phyloP scores from a whole-genome alignment of 495 filamentous ascomycete species.

The Trichodelitschia bisporula region DNA sequence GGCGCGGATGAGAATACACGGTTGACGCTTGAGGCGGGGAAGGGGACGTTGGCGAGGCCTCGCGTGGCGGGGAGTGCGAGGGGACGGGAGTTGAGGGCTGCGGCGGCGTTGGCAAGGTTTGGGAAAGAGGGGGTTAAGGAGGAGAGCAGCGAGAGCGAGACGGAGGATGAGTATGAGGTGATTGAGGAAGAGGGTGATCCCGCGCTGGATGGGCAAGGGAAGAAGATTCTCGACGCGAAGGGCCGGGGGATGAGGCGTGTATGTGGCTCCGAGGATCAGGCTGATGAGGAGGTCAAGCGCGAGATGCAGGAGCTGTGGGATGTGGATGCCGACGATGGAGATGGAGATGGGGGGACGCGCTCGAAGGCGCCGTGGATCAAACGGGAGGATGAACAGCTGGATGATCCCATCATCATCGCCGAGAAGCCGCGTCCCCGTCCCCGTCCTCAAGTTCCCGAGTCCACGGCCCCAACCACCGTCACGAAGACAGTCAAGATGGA shows the following conservation, averaged over 20 bases:
- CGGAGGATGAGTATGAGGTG: conserved; percentile 12
- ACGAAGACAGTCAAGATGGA: too few relatives aligned
- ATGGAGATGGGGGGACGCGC: conserved; percentile 1
- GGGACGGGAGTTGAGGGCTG: conserved; percentile 50
- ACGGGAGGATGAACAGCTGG: too few relatives aligned
- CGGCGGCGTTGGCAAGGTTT: conserved; percentile 51
- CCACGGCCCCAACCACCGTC: too few relatives aligned
- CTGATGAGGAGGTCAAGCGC: conserved; percentile 30
- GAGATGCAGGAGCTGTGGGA: conserved; percentile 35
- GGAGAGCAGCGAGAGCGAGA: conserved; percentile 14
- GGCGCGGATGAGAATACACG: conserved; percentile 40
- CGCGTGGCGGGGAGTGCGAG: conserved; percentile 42
- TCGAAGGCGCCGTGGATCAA: neutral
- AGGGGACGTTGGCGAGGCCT: conserved; percentile 32
- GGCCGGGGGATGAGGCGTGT: conserved; percentile 40
- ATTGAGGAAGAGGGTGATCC: conserved; percentile 12
- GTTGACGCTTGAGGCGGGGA: conserved; percentile 38
- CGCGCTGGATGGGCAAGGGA: conserved; percentile 31
- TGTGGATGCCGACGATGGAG: conserved; percentile 8
- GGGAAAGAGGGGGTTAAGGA: conserved; percentile 31
- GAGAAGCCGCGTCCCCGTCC: too few relatives aligned
- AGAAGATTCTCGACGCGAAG: conserved; percentile 30
- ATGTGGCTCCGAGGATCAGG: conserved; percentile 41
- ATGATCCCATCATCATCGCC: too few relatives aligned
- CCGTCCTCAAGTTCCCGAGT: too few relatives aligned